Percentiles rank a stretch among this genome's conserved stretches.
phyloP scores from a whole-genome alignment of 148 eudicot genomes.

The Amaranthus cruentus region DNA sequence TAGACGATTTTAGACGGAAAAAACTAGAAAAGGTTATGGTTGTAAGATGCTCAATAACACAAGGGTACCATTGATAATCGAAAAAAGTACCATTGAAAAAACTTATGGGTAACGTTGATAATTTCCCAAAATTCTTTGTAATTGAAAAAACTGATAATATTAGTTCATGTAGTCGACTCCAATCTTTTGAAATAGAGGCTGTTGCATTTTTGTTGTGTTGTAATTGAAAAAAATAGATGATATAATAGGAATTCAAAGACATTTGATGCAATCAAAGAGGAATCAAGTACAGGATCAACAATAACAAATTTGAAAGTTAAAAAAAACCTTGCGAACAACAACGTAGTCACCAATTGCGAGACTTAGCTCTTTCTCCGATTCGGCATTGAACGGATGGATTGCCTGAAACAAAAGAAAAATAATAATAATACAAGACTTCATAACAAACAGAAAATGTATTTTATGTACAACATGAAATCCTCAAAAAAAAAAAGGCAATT shows the following conservation, averaged over 20 bases:
- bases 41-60: too few relatives aligned
- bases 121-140: too few relatives aligned
- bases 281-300: background rate
- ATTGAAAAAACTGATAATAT: too few relatives aligned
- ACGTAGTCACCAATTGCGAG: slow-evolving; percentile 86
- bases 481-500: background rate
- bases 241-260: background rate
- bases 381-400: slow-evolving; percentile 58
- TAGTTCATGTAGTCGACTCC: too few relatives aligned
- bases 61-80: too few relatives aligned
- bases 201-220: too few relatives aligned
- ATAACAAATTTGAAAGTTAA: slow-evolving; percentile 1
- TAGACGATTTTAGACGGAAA: too few relatives aligned
- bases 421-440: slow-evolving; percentile 4
- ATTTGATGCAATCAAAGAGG: background rate
- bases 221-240: background rate
- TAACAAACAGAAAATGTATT: background rate
- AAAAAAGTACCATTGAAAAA: too few relatives aligned
- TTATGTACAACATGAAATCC: background rate
- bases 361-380: slow-evolving; percentile 81
- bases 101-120: too few relatives aligned
- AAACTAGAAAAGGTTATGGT: too few relatives aligned
- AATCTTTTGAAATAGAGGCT: too few relatives aligned
- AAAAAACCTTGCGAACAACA: slow-evolving; percentile 80
- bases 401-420: slow-evolving; percentile 39